Conservation (phyloP, 805 yeast genomes). For the Saccharomycopsis fodiens region DNA sequence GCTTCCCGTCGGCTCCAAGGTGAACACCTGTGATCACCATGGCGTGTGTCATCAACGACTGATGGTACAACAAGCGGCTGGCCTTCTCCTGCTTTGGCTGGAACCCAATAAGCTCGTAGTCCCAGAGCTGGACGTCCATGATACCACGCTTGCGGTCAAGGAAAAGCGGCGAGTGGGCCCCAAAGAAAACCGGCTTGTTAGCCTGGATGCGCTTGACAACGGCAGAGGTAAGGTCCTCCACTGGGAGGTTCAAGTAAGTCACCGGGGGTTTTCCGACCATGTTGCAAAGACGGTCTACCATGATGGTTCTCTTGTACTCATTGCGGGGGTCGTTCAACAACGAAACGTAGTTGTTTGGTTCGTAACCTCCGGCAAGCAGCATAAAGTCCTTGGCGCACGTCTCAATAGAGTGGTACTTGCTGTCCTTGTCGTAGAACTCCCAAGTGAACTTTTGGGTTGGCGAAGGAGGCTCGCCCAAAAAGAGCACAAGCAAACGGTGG, state of each 20-base stretch:
- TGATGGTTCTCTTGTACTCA: constrained; percentile 50
- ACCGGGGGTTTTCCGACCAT: constrained; percentile 61
- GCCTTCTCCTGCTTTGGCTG: constrained; percentile 48
- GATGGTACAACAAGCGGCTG: constrained; percentile 60
- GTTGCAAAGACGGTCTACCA: constrained; percentile 71
- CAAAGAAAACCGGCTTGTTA: constrained; percentile 79
- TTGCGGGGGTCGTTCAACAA: constrained; percentile 80
- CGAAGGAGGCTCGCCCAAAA: constrained; percentile 73
- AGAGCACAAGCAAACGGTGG: constrained; percentile 56
- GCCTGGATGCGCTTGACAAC: constrained; percentile 62
- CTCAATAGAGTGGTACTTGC: constrained; percentile 37
- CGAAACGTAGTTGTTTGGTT: constrained; percentile 46
- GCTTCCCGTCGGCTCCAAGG: constrained; percentile 51
- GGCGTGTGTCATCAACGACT: constrained; percentile 84
- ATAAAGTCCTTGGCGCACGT: constrained; percentile 64
- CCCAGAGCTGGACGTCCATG: constrained; percentile 66
- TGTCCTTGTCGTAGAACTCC: constrained; percentile 71
- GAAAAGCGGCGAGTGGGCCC: constrained; percentile 81
- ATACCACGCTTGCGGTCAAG: constrained; percentile 58
- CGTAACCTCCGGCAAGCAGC: constrained; percentile 42
- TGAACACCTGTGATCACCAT: constrained; percentile 82
- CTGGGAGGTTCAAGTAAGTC: constrained; percentile 60
- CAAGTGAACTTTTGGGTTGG: constrained; percentile 61
- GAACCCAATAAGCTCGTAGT: constrained; percentile 53
- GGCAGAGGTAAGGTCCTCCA: constrained; percentile 46